Percentiles rank a stretch among this genome's conserved stretches.
Evolutionary conservation across 2,329 filamentous ascomycete genomes (phyloP).

Genomic region (Domatiomyces catenatus): DNA sequence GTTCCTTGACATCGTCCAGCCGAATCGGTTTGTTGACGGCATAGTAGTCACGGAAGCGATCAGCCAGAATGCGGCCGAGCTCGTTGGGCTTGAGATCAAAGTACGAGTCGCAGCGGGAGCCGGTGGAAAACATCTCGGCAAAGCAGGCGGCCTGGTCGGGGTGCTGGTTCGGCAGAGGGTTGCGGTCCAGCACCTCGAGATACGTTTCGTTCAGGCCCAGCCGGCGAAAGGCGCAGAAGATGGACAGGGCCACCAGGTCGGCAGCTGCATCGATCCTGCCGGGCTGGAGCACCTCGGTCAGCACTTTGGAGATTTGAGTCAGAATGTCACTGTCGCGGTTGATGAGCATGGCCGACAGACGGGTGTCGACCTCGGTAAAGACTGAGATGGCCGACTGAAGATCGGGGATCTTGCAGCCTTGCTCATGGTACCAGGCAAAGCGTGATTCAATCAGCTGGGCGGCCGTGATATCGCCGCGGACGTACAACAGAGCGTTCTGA

Average conservation of each 20-base stretch:
- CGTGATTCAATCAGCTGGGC: conserved; percentile 26
- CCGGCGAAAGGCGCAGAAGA: conserved; percentile 43
- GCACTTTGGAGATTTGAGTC: conserved; percentile 23
- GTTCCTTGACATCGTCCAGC: conserved; percentile 9
- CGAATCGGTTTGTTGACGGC: conserved; percentile 28
- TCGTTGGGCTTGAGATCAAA: conserved; percentile 40
- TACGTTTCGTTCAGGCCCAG: conserved; percentile 48
- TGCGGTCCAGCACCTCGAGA: conserved; percentile 46
- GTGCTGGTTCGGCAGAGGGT: conserved; percentile 45
- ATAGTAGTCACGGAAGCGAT: conserved; percentile 31
- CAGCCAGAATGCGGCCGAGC: conserved; percentile 30
- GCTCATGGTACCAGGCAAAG: conserved; percentile 28
- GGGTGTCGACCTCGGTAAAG: conserved; percentile 24
- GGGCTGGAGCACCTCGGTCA: conserved; percentile 22
- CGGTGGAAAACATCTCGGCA: conserved; percentile 47
- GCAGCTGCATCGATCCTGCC: conserved; percentile 30
- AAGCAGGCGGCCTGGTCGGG: conserved; percentile 50
- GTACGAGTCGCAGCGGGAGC: conserved; percentile 48
- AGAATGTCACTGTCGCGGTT: conserved; percentile 23
- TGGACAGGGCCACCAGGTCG: conserved; percentile 41
- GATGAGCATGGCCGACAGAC: conserved; percentile 20
- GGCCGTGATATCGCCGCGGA: conserved; percentile 25
- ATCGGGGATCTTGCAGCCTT: conserved; percentile 25
- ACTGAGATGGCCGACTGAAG: conserved; percentile 21
- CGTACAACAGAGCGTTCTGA: conserved; percentile 26